A percentile compares a stretch with the other conserved stretches of the same genome.
Conservation (phyloP, 768 basidiomycete species). For the Agaricus blazei region DNA sequence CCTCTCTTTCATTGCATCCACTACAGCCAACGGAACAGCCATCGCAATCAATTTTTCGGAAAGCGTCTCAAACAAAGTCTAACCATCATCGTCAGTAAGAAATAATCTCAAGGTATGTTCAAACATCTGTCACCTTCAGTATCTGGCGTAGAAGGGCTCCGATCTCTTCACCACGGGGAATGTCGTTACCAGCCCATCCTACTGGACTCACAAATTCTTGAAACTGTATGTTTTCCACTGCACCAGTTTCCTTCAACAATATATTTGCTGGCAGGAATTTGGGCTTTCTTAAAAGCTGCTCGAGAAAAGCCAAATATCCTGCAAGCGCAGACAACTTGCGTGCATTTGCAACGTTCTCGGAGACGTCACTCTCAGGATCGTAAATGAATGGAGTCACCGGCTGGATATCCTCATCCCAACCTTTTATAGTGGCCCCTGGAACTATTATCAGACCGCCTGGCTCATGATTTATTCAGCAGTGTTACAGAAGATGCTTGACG, state of each 20-base stretch:
- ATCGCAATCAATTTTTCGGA: not conserved
- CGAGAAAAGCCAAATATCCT: conserved; percentile 18
- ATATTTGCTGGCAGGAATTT: conserved; percentile 13
- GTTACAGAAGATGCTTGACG: not conserved
- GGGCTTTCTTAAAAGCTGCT: conserved; percentile 13
- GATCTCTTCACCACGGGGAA: conserved; percentile 6
- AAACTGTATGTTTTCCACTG: not conserved
- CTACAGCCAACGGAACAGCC: not conserved
- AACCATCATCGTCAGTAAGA: not conserved
- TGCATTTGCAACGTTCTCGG: conserved; percentile 8
- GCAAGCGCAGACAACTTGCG: conserved; percentile 17
- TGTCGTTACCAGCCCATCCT: conserved; percentile 2
- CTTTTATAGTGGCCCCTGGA: conserved; percentile 17
- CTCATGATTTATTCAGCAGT: not conserved
- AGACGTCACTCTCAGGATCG: conserved; percentile 1
- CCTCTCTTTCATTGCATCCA: conserved; percentile 1
- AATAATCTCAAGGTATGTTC: not conserved
- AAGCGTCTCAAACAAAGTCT: conserved; percentile 4
- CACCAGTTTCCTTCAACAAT: not conserved
- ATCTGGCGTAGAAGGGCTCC: not conserved
- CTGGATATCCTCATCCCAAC: conserved; percentile 14
- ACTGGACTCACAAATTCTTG: not conserved
- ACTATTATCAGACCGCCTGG: conserved; percentile 19
- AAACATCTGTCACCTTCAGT: conserved; percentile 3
- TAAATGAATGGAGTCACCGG: conserved; percentile 15